Evolutionary conservation across 345 rosid species (phyloP).

Genomic region (Schrenkiella parvula): DNA sequence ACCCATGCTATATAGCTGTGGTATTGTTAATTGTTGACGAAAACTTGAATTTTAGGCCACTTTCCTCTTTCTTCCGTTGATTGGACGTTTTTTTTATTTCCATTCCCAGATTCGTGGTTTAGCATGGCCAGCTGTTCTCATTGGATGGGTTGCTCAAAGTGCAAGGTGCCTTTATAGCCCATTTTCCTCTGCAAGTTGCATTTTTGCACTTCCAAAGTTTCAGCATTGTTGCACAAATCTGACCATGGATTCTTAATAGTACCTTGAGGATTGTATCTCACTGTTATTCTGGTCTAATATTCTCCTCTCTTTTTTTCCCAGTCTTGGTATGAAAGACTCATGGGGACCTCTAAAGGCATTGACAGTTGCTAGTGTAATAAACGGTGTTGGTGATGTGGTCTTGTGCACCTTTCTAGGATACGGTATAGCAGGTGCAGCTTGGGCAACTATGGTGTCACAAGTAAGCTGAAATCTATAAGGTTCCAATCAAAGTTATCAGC

Average conservation of each 20-base stretch:
- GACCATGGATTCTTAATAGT: background rate
- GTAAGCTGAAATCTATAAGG: conserved; percentile 36
- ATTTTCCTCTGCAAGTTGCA: background rate
- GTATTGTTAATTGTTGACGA: background rate
- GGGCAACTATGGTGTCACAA: conserved; percentile 95
- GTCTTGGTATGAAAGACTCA: conserved; percentile 99
- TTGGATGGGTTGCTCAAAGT: conserved; percentile 94
- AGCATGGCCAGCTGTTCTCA: conserved; percentile 91
- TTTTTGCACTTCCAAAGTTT: background rate
- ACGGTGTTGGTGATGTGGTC: conserved; percentile 68
- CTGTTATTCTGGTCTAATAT: conserved; percentile 3
- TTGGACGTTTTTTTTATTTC: background rate
- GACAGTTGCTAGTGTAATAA: conserved; percentile 67
- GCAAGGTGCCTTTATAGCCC: conserved; percentile 59
- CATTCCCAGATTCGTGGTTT: conserved; percentile 69
- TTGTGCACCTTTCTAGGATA: conserved; percentile 73
- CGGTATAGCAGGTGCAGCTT: conserved; percentile 94
- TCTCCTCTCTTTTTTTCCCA: conserved; percentile 13
- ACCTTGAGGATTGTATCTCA: background rate
- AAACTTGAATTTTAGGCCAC: background rate
- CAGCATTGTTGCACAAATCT: background rate
- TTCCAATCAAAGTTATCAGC: conserved; percentile 1
- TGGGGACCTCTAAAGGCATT: conserved; percentile 94
- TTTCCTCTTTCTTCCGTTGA: conserved; percentile 1
- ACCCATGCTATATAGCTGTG: background rate